Evolutionary conservation across 345 rosid species (phyloP).

Genomic region (Populus nigra): DNA sequence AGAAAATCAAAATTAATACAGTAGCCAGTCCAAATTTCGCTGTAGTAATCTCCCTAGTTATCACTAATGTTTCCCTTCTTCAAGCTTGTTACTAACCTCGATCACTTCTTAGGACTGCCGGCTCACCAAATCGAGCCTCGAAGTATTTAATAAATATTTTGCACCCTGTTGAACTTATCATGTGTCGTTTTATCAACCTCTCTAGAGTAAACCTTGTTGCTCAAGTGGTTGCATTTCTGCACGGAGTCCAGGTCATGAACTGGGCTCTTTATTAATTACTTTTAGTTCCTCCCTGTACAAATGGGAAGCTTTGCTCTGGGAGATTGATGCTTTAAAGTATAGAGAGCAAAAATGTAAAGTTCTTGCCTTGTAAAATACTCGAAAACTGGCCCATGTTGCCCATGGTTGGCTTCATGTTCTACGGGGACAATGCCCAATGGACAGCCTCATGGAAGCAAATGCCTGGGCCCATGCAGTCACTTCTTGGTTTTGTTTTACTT

Average conservation of each 20-base stretch:
- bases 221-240: too few relatives aligned
- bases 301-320: not conserved
- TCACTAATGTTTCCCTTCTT: not conserved
- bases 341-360: not conserved
- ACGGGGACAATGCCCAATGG: not conserved
- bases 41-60: not conserved
- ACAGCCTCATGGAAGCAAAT: not conserved
- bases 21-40: not conserved
- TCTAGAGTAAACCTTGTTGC: too few relatives aligned
- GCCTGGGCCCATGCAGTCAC: not conserved
- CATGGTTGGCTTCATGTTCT: not conserved
- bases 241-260: too few relatives aligned
- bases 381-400: not conserved
- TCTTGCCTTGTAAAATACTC: not conserved
- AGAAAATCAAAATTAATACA: not conserved
- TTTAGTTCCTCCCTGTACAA: not conserved
- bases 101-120: conserved; percentile 1
- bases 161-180: not conserved
- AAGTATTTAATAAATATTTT: not conserved
- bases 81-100: not conserved
- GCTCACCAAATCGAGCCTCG: not conserved
- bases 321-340: not conserved
- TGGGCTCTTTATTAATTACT: not conserved
- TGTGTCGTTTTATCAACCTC: not conserved
- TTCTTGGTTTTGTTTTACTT: not conserved